Percentiles rank a stretch among this genome's conserved stretches.
phyloP scores from a whole-genome alignment of 2,329 filamentous ascomycete genomes.

The Dactylellina sp. region DNA sequence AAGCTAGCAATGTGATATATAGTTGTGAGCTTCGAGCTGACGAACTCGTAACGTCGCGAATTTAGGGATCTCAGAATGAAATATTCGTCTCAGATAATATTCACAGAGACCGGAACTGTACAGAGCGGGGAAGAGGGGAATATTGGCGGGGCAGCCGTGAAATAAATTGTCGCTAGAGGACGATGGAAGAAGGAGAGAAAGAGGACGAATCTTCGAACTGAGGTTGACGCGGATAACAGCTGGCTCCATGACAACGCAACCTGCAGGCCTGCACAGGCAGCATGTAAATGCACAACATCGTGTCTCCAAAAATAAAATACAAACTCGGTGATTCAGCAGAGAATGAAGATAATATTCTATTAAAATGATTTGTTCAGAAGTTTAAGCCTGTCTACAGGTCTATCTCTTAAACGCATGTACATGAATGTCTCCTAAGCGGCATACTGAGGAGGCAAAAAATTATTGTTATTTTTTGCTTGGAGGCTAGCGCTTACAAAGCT shows the following conservation, averaged over 20 bases:
- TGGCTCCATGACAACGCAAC: slow-evolving; percentile 49
- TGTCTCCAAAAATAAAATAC: background rate
- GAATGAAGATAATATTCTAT: background rate
- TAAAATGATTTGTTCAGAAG: background rate
- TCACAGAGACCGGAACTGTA: too few species aligned
- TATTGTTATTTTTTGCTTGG: too few species aligned
- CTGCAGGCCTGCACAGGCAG: slow-evolving; percentile 6
- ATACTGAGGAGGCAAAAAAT: background rate
- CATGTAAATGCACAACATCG: too few species aligned
- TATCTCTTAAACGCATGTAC: background rate
- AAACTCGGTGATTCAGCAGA: background rate
- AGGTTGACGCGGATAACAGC: slow-evolving; percentile 10
- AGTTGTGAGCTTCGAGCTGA: too few species aligned
- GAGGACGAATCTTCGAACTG: background rate
- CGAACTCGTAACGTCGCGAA: slow-evolving; percentile 14
- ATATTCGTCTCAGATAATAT: too few species aligned
- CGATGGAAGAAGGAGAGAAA: background rate
- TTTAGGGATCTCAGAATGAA: background rate
- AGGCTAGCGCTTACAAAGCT: too few species aligned
- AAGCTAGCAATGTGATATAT: too few species aligned
- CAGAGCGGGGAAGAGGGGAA: background rate
- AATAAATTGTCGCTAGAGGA: background rate
- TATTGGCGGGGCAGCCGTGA: slow-evolving; percentile 9
- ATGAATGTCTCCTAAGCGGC: background rate
- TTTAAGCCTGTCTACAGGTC: slow-evolving; percentile 12